Base-by-base conservation (phyloP, 257 asterid species). In the Solanum phureja region DNA sequence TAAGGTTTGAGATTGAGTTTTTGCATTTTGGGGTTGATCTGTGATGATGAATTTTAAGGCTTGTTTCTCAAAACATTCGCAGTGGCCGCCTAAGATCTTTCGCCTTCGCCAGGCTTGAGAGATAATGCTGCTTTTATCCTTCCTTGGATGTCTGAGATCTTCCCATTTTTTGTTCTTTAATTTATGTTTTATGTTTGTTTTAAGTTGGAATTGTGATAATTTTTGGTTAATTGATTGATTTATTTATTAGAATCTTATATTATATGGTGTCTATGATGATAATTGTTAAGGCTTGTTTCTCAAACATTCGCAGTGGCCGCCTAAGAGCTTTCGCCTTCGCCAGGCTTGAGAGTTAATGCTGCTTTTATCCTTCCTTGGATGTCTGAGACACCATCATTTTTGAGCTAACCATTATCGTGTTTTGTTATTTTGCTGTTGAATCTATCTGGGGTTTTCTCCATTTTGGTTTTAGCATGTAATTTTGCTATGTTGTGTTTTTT, bases 71-170 rank as follows among this genome's bases (percentile, higher is more conserved):
- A 91, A 44, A 83, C 94, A 94, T 94, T 93, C 93, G 95, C 95
- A 92, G 97, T 94, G 94, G 96, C 96, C 93, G 94, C 86, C 95
- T 92, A 71, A 94, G 93, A 75, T 90, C 94, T 93, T 92, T 93
- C 94, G 95, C 95, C 94, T 92, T 91, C 93, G 95, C 95, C 94
- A 68, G 96, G 97, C 96, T 93, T 88, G 98, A 94, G 96, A 94
- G 96, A 87, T 83, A 52, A 6, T 92, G 98, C 94, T 93, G 96
- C 81, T 89, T 84, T 12, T 91, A 42, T 93, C 98, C 94, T 94
- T 94, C 98, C 96, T 94, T 92, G 96, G 98, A 94, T 93, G 96
- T 92, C 95, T 94, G 96, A 94, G 92, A 73, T 73, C 24, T 72
- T 33, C 8, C n/a, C 42, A 4, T 31, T 7, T 72, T 14, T 69